Percentiles rank a stretch among this genome's conserved stretches.
phyloP scores from a whole-genome alignment of 208 protist genomes.

The Acanthamoeba lenticulata region DNA sequence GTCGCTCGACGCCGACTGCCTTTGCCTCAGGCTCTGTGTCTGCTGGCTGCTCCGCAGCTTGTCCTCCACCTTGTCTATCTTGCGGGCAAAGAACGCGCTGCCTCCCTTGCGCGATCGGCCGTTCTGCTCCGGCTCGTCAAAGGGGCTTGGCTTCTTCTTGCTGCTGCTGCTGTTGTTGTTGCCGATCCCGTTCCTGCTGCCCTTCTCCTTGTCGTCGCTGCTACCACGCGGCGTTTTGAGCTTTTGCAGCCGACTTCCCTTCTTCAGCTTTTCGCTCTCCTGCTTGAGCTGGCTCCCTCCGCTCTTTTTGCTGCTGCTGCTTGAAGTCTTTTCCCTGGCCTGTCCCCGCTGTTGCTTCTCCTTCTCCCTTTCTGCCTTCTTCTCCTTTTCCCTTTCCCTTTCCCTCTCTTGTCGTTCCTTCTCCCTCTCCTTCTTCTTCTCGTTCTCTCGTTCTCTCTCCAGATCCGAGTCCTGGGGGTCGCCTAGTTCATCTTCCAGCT shows the following conservation, averaged over 20 bases:
- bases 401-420: neutral
- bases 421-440: conserved; percentile 12
- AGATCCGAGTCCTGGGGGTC: neutral
- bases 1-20: neutral
- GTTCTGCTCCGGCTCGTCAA: too few species aligned
- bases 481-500: neutral
- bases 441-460: neutral
- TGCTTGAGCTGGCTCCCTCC: neutral
- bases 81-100: neutral
- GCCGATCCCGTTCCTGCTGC: neutral
- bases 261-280: neutral
- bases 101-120: neutral
- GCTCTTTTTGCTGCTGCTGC: neutral
- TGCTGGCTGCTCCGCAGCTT: neutral
- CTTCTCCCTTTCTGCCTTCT: neutral
- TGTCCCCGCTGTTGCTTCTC: neutral
- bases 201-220: neutral
- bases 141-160: neutral
- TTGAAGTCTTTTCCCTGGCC: neutral
- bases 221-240: neutral
- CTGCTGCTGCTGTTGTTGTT: too few species aligned
- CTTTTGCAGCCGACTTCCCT: neutral
- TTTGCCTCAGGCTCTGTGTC: neutral
- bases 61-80: neutral
- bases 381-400: neutral